Percentiles rank a stretch among this genome's conserved stretches.
Evolutionary conservation across 2,329 filamentous ascomycete species (phyloP).

Genomic region (Colletotrichum viniferum): DNA sequence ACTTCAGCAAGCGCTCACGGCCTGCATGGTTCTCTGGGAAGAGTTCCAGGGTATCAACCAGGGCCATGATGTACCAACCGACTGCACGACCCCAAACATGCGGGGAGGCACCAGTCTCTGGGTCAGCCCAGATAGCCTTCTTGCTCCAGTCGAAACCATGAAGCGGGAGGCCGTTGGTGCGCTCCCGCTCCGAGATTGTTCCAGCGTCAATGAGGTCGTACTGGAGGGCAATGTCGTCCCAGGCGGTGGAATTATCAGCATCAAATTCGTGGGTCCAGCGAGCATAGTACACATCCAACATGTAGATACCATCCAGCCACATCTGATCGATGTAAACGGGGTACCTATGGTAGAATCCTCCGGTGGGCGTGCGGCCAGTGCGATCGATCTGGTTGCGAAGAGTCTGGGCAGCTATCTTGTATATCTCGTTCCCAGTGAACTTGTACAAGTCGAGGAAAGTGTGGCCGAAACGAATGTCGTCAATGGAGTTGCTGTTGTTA

Average conservation of each 20-base stretch:
- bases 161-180: conserved; percentile 44
- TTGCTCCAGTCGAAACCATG: conserved; percentile 57
- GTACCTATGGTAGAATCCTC: conserved; percentile 25
- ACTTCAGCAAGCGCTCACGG: conserved; percentile 38
- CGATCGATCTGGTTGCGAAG: conserved; percentile 17
- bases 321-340: conserved; percentile 28
- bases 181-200: conserved; percentile 38
- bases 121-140: conserved; percentile 52
- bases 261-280: conserved; percentile 31
- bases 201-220: conserved; percentile 42
- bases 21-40: conserved; percentile 40
- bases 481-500: conserved; percentile 22
- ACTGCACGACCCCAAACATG: conserved; percentile 55
- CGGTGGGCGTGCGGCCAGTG: conserved; percentile 9
- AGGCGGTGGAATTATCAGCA: conserved; percentile 32
- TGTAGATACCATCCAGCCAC: conserved; percentile 51
- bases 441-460: conserved; percentile 18
- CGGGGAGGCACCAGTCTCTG: conserved; percentile 49
- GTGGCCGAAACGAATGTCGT: conserved; percentile 22
- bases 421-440: conserved; percentile 15
- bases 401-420: conserved; percentile 15
- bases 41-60: conserved; percentile 52
- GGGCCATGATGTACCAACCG: conserved; percentile 39
- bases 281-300: conserved; percentile 39
- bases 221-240: conserved; percentile 47